These are phyloP conservation scores for Pythium vanterpoolii DNA, from an alignment of 352 stramenopile genomes.

Conservation along the genomic window DNA sequence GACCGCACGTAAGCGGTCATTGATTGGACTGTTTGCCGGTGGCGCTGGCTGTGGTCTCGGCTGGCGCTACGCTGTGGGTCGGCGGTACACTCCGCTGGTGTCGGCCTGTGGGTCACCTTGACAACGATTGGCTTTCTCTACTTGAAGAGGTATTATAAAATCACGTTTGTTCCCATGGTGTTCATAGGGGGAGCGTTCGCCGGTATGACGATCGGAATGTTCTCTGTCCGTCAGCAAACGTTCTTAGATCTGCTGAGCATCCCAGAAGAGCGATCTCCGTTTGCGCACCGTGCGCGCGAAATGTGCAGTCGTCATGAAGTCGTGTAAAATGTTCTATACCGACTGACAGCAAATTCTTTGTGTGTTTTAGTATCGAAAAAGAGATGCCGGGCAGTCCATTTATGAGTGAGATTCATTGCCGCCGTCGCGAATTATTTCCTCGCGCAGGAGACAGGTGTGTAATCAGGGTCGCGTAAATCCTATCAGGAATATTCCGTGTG, in stretches of 20 bases:
- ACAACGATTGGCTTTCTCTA: neutral
- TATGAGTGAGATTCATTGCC: slow-evolving; percentile 11
- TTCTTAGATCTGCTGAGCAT: slow-evolving; percentile 39
- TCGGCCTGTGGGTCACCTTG: slow-evolving; percentile 9
- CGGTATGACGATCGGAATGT: slow-evolving; percentile 32
- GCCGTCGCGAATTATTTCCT: slow-evolving; percentile 15
- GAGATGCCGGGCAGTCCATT: slow-evolving; percentile 17
- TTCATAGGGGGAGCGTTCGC: slow-evolving; percentile 26
- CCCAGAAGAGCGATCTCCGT: slow-evolving; percentile 35
- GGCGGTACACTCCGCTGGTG: slow-evolving; percentile 1
- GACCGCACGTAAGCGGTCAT: slow-evolving; percentile 6
- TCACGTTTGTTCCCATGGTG: neutral
- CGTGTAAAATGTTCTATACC: neutral
- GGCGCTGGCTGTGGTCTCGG: slow-evolving; percentile 6
- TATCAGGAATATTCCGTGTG: too few species aligned
- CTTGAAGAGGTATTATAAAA: neutral
- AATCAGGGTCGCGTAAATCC: neutral
- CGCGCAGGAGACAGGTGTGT: slow-evolving; percentile 6
- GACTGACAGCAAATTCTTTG: neutral
- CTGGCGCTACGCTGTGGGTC: slow-evolving; percentile 15
- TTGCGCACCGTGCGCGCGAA: slow-evolving; percentile 21
- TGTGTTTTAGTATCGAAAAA: neutral
- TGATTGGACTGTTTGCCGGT: slow-evolving; percentile 11
- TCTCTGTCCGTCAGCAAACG: slow-evolving; percentile 32
- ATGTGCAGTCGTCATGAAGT: too few species aligned